Base-by-base conservation (phyloP, 148 eudicot genomes). In the Fagopyrum tataricum region DNA sequence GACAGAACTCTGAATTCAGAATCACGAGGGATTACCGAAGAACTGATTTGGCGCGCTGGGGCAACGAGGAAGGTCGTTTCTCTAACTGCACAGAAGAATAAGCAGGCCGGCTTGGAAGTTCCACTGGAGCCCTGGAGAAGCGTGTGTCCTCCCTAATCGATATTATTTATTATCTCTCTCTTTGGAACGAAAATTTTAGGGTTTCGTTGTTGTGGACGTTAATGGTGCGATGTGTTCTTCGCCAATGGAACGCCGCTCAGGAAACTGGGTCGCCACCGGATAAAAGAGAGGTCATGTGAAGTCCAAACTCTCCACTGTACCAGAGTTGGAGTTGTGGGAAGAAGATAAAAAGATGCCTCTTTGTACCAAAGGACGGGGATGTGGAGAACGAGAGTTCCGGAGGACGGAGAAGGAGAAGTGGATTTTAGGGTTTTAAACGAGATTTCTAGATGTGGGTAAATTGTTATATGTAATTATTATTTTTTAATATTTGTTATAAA, bases 101-200 rank as follows among this genome's bases (percentile, higher is more conserved):
- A 26, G 67, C 67, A 24, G 44, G 69, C 12, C 18, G 69, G 20
- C 20, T 39, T 13, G 69, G 69, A 4, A 64, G 69, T 43, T 64
- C 69, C 69, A 64, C 39, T 64, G 69, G 42, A 37, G 69, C 69
- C 69, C n/a, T 43, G 44, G 69, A 15, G 69, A 31, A 64, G 69
- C 69, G 37, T 64, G 43, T 37, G 37, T 71, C 52, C 77, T 71
- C 56, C 74, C 75, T 49, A 47, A 79, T 12, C 18, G 24, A 56
- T 71, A 47, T 53, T 42, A 55, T 12, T 39, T 37, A 7, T 15
- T 61, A 39, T n/a, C n/a, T 64, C 20, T 15, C 61, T 7, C 31
- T 55, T 37, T 37, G 44, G 13, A 26, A 23, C 4, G 5, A 2
- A 43, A 61, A 37, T 2, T 42, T 37, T 64, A 64, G 69, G 69